Percentiles rank a stretch among this genome's conserved stretches.
These are phyloP conservation scores for Zangia roseola DNA, from an alignment of 768 basidiomycete genomes.

Conservation along the genomic window DNA sequence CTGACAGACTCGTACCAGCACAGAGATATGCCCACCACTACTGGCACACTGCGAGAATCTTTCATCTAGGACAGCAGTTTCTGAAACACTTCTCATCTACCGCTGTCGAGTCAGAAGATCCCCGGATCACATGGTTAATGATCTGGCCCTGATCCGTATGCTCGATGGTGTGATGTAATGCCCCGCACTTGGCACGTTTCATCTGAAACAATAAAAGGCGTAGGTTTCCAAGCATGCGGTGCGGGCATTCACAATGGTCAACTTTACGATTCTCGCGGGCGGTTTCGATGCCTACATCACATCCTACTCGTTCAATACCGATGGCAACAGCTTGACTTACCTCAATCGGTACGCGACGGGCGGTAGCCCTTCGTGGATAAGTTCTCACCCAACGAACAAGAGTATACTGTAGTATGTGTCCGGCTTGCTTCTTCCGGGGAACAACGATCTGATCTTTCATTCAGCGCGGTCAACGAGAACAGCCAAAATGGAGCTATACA, in stretches of 20 bases:
- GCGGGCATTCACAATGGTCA: slow-evolving; percentile 47
- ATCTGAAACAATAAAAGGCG: too few species aligned
- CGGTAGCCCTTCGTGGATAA: slow-evolving; percentile 59
- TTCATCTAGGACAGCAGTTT: too few species aligned
- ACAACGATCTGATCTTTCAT: background rate
- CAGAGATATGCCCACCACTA: too few species aligned
- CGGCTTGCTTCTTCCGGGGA: background rate
- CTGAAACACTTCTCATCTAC: too few species aligned
- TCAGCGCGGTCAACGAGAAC: slow-evolving; percentile 62
- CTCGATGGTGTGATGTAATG: too few species aligned
- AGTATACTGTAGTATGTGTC: slow-evolving; percentile 59
- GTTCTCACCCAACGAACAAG: slow-evolving; percentile 51
- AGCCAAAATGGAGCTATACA: slow-evolving; percentile 43
- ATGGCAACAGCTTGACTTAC: slow-evolving; percentile 46
- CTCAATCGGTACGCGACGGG: slow-evolving; percentile 43
- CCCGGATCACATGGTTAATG: too few species aligned
- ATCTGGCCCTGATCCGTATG: too few species aligned
- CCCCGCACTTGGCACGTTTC: too few species aligned
- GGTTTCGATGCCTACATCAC: slow-evolving; percentile 62
- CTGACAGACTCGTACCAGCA: too few species aligned
- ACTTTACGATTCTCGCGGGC: slow-evolving; percentile 67
- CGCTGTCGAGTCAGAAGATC: too few species aligned
- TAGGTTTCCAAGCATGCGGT: too few species aligned
- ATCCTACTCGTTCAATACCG: slow-evolving; percentile 59
- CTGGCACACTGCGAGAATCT: too few species aligned